These are phyloP conservation scores for Phytophthora citrophthora DNA, from an alignment of 352 stramenopile species.

Conservation along the genomic window DNA sequence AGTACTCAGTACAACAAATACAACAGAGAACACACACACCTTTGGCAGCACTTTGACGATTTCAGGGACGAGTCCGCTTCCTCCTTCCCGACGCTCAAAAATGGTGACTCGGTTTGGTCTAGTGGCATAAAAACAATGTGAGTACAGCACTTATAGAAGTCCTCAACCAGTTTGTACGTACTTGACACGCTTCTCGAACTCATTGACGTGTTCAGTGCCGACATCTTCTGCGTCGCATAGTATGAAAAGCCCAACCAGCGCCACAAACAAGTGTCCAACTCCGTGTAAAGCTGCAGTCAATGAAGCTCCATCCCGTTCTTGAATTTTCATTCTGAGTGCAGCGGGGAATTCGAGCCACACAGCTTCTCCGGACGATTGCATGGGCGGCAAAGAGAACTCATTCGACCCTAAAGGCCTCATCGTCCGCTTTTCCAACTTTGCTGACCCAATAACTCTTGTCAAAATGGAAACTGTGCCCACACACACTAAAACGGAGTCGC, in stretches of 20 bases:
- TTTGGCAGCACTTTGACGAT: constrained; percentile 70
- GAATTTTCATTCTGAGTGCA: constrained; percentile 46
- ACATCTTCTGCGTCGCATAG: constrained; percentile 88
- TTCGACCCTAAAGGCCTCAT: constrained; percentile 80
- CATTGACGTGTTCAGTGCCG: constrained; percentile 85
- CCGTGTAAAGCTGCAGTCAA: constrained; percentile 75
- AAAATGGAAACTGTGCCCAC: constrained; percentile 81
- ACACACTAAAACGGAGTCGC: constrained; percentile 42
- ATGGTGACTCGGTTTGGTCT: constrained; percentile 87
- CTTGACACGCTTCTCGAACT: constrained; percentile 67
- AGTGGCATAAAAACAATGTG: background rate
- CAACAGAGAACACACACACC: constrained; percentile 28
- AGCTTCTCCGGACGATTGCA: constrained; percentile 95
- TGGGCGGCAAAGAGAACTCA: constrained; percentile 94
- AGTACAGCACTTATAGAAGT: background rate
- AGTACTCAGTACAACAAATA: background rate
- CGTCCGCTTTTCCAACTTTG: constrained; percentile 83
- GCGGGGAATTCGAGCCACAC: constrained; percentile 95
- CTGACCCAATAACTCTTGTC: constrained; percentile 86
- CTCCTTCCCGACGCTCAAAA: constrained; percentile 89
- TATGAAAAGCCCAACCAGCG: constrained; percentile 94
- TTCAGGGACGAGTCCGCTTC: constrained; percentile 85
- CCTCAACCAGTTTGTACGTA: constrained; percentile 17
- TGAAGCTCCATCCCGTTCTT: constrained; percentile 31
- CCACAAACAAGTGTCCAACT: constrained; percentile 92